Conservation (phyloP, 192 early-diverging fungal genomes). For the Coemansia sp. region DNA sequence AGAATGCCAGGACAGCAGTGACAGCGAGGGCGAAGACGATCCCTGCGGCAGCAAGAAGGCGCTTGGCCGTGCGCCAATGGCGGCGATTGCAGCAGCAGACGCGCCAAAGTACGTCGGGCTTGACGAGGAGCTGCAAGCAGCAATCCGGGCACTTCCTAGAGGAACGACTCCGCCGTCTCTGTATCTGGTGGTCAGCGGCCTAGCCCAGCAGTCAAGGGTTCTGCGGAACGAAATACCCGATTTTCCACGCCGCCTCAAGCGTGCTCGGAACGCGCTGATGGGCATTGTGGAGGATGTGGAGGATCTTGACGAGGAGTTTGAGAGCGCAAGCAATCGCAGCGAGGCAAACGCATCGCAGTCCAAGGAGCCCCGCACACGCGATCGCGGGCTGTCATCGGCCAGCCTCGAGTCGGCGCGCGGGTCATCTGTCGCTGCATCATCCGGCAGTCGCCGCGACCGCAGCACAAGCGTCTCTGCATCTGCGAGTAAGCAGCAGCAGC, state of each 20-base stretch:
- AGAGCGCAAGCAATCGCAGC: constrained; percentile 16
- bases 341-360: background rate
- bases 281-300: constrained; percentile 52
- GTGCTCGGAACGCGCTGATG: constrained; percentile 53
- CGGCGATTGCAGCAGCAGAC: constrained; percentile 38
- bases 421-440: constrained; percentile 5
- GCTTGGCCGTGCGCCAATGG: constrained; percentile 37
- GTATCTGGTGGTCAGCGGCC: constrained; percentile 43
- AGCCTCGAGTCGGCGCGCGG: constrained; percentile 40
- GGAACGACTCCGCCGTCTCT: constrained; percentile 50
- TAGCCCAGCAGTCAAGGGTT: constrained; percentile 50
- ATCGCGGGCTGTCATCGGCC: constrained; percentile 55
- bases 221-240: constrained; percentile 51
- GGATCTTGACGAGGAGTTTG: constrained; percentile 48
- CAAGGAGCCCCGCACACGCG: constrained; percentile 16
- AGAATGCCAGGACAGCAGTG: constrained; percentile 14
- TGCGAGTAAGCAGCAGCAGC: background rate
- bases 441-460: constrained; percentile 26
- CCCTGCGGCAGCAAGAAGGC: constrained; percentile 14
- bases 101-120: constrained; percentile 39
- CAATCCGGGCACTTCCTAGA: constrained; percentile 28
- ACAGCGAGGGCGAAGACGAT: constrained; percentile 49
- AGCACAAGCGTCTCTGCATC: constrained; percentile 35
- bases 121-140: constrained; percentile 42
- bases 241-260: constrained; percentile 47